Conservation (phyloP, 75 land plant species). For the Azolla pinnata region DNA sequence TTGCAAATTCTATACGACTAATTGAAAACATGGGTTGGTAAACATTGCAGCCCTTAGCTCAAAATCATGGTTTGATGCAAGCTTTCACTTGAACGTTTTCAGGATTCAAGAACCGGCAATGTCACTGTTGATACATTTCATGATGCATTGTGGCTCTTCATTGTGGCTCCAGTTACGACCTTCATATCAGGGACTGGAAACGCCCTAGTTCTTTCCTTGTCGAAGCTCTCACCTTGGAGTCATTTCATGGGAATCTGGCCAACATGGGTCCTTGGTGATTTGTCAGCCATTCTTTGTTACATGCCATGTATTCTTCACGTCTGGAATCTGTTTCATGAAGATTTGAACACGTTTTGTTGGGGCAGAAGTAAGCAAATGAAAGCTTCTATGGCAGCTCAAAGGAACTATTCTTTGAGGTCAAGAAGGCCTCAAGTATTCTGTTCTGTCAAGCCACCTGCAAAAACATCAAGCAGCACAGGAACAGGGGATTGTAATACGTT, state of each 20-base stretch:
- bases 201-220: constrained; percentile 27
- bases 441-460: too few relatives aligned
- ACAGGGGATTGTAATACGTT: too few relatives aligned
- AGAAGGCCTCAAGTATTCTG: too few relatives aligned
- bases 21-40: too few relatives aligned
- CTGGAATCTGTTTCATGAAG: constrained; percentile 23
- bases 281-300: constrained; percentile 34
- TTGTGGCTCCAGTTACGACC: constrained; percentile 32
- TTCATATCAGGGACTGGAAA: constrained; percentile 27
- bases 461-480: too few relatives aligned
- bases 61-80: too few relatives aligned
- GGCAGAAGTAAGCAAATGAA: not conserved
- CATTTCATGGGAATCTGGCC: constrained; percentile 31
- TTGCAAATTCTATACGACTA: too few relatives aligned
- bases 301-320: constrained; percentile 37
- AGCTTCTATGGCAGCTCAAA: not conserved
- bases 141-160: constrained; percentile 43
- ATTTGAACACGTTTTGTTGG: not conserved
- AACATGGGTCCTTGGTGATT: constrained; percentile 41
- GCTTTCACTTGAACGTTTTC: too few relatives aligned
- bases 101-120: constrained; percentile 32
- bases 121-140: constrained; percentile 30
- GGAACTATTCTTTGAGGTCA: not conserved
- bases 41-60: too few relatives aligned
- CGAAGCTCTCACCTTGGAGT: constrained; percentile 24